Evolutionary conservation across 805 yeast species (phyloP), one percentile per base, ranked within the genome.

Genomic region (Isabelozyma gotoi): DNA sequence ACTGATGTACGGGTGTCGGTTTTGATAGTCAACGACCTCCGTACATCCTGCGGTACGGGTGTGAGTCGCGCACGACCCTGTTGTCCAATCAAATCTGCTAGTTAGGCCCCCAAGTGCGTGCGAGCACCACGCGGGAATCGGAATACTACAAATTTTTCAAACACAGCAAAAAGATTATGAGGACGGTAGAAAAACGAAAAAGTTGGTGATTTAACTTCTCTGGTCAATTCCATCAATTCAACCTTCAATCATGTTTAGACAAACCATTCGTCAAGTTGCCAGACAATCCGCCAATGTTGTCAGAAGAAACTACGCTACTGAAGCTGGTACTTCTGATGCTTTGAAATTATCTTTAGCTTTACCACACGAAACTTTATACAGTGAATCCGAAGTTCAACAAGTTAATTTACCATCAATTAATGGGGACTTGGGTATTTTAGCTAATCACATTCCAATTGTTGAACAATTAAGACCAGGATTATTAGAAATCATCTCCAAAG

Each of bases 401-500:
- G 98, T 94, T 57, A 94, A 94, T 76, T 78, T 94, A 56, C 99
- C 99, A 63, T 95, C 96, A 52, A 78, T 85, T 61, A 84, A 94
- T 55, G 99, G 99, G 68, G 95, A 88, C 65, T 81, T 92, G 72
- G 99, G 99, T 88, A 81, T 94, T 54, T 77, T 94, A 65, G 97
- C 98, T 59, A 85, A 88, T 77, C 99, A 94, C 82, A 96, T 94
- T 62, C 98, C 99, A 60, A 82, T 87, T 60, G 89, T 92, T 52
- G 98, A 94, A 76, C 96, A 94, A 79, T 83, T 94, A 67, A 81
- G 84, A 63, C 96, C 99, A 58, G 99, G 99, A 71, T 79, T 94
- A 49, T 85, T 94, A 60, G 97, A 91, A 71, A 82, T 94, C 63
- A 85, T 88, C 55, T 92, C 88, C 70, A 78, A 82, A 62, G 69